Conservation (phyloP, 2,329 filamentous ascomycete genomes). For the Ophiosphaerella herpotricha region DNA sequence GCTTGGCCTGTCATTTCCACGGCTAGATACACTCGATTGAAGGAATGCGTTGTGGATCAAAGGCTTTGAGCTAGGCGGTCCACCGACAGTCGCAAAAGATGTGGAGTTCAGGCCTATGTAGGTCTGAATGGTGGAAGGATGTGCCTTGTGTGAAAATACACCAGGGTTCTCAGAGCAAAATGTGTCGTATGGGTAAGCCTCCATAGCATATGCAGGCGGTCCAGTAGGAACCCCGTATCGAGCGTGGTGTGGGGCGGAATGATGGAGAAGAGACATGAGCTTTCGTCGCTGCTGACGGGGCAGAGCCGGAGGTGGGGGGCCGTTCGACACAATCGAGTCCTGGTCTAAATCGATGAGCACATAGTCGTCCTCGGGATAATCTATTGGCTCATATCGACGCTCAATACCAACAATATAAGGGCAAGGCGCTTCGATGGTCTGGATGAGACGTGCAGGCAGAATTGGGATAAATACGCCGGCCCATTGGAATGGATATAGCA, state of each 20-base stretch:
- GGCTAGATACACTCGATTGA: constrained; percentile 70
- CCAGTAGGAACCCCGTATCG: constrained; percentile 85
- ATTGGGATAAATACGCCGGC: constrained; percentile 92
- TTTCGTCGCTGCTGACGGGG: constrained; percentile 91
- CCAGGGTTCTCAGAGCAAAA: constrained; percentile 86
- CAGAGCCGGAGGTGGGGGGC: constrained; percentile 73
- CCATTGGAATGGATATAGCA: constrained; percentile 92
- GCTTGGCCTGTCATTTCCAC: constrained; percentile 71
- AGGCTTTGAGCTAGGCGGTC: constrained; percentile 56
- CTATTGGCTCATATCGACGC: constrained; percentile 81
- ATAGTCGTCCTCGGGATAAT: constrained; percentile 92
- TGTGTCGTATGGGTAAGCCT: constrained; percentile 87
- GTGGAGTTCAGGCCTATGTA: constrained; percentile 90
- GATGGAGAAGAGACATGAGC: constrained; percentile 81
- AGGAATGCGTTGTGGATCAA: constrained; percentile 92
- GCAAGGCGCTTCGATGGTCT: constrained; percentile 90
- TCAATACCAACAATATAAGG: constrained; percentile 98
- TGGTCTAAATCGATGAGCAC: constrained; percentile 92
- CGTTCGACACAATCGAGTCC: constrained; percentile 84
- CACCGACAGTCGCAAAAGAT: constrained; percentile 74
- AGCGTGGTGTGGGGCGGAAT: constrained; percentile 87
- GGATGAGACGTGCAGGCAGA: constrained; percentile 82
- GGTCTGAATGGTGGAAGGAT: constrained; percentile 75
- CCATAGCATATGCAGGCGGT: constrained; percentile 88
- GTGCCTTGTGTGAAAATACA: constrained; percentile 74